Conservation (phyloP, 2,329 filamentous ascomycete species). For the Colletotrichum godetiae region DNA sequence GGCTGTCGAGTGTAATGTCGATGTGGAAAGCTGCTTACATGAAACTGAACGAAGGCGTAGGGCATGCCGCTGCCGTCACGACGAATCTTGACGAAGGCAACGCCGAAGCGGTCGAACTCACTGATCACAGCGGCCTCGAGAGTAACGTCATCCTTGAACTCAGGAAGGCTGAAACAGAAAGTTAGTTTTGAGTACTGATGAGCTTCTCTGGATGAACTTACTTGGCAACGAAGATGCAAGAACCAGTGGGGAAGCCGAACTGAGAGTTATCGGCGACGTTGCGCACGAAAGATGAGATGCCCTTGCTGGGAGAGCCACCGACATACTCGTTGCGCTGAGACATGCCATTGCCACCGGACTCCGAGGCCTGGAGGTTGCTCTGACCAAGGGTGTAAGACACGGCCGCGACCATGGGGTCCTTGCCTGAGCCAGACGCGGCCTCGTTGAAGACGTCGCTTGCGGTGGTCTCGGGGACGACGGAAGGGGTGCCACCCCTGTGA, state of each 20-base stretch:
- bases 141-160: constrained; percentile 59
- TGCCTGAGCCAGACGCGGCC: not conserved
- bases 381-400: constrained; percentile 19
- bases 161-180: constrained; percentile 57
- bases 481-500: not conserved
- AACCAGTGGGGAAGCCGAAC: constrained; percentile 61
- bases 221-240: constrained; percentile 76
- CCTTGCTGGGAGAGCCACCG: constrained; percentile 24
- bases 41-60: constrained; percentile 73
- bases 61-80: constrained; percentile 69
- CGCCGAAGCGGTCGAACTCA: constrained; percentile 65
- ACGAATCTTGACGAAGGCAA: constrained; percentile 72
- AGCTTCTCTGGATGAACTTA: constrained; percentile 55
- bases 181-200: constrained; percentile 27
- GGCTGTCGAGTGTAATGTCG: too few species aligned
- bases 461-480: not conserved
- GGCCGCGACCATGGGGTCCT: not conserved
- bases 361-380: constrained; percentile 14
- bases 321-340: constrained; percentile 6
- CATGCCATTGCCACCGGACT: not conserved
- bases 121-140: constrained; percentile 64
- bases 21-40: constrained; percentile 53
- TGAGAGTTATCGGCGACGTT: constrained; percentile 58
- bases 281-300: constrained; percentile 1
- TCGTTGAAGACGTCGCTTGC: constrained; percentile 23